phyloP scores from a whole-genome alignment of 768 basidiomycete genomes.

The Cytidiella melzeri region DNA sequence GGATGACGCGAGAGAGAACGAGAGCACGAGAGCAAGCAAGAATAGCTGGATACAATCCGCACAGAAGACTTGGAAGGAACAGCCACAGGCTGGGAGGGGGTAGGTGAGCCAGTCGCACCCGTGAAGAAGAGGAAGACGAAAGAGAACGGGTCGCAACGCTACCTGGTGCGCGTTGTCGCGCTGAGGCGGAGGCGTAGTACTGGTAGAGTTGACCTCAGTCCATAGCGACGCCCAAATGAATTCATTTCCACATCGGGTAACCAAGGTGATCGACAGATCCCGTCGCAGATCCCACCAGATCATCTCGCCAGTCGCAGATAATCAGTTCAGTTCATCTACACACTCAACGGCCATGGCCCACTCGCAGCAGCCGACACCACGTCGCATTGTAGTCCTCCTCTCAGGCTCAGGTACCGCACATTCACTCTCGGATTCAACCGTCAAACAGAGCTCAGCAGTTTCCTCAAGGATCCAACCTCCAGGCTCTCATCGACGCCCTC shows the following conservation, averaged over 20 bases:
- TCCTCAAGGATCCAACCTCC: constrained; percentile 81
- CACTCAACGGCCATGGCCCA: constrained; percentile 10
- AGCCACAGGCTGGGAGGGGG: not conserved
- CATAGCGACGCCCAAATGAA: not conserved
- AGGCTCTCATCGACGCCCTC: constrained; percentile 89
- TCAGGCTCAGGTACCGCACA: constrained; percentile 50
- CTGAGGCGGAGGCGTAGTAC: too few species aligned
- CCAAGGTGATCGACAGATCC: not conserved
- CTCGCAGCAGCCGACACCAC: constrained; percentile 5
- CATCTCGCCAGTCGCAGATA: too few species aligned
- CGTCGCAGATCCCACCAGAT: not conserved
- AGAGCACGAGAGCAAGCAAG: constrained; percentile 5
- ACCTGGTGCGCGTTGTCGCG: not conserved
- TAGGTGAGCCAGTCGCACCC: not conserved
- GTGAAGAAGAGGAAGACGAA: not conserved
- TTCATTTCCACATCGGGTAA: not conserved
- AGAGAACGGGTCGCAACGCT: not conserved
- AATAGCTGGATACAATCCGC: constrained; percentile 1
- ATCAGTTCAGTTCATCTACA: too few species aligned
- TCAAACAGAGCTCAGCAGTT: constrained; percentile 2
- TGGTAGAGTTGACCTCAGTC: too few species aligned
- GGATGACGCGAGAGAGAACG: constrained; percentile 5
- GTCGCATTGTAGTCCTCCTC: constrained; percentile 52
- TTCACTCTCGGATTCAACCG: not conserved
- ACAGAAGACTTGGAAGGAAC: not conserved